Conservation (phyloP, 1,139 yeast species). For the Hanseniaspora gamundiae region DNA sequence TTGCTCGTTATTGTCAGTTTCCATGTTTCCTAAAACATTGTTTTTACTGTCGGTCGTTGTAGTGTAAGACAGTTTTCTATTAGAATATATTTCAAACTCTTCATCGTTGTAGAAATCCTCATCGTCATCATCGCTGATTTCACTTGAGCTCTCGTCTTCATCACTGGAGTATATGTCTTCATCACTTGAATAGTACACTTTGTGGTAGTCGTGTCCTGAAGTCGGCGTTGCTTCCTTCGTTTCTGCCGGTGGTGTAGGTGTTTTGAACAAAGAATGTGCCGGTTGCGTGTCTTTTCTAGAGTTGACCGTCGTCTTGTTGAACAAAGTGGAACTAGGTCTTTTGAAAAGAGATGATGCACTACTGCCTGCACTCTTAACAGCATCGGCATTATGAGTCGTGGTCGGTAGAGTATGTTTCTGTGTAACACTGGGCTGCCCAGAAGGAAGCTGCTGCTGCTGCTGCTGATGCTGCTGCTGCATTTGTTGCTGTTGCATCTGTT, state of each 20-base stretch:
- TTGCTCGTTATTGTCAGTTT: background rate
- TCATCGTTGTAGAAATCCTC: conserved; percentile 5
- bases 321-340: background rate
- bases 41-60: background rate
- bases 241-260: background rate
- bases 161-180: conserved; percentile 3
- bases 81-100: background rate
- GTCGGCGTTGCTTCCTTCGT: background rate
- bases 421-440: background rate
- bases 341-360: background rate
- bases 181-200: background rate
- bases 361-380: conserved; percentile 6
- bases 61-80: too few species aligned
- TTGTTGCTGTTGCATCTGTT: conserved; percentile 14
- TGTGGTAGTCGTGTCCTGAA: background rate
- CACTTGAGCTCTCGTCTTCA: background rate
- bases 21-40: background rate
- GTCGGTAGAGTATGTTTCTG: too few species aligned
- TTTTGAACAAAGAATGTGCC: background rate
- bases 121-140: conserved; percentile 5
- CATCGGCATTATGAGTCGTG: conserved; percentile 20
- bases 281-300: background rate
- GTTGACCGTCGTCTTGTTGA: background rate
- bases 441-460: conserved; percentile 10
- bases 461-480: conserved; percentile 12